phyloP scores from a whole-genome alignment of 306 rosid species.

The Hippophae gyantsensis region DNA sequence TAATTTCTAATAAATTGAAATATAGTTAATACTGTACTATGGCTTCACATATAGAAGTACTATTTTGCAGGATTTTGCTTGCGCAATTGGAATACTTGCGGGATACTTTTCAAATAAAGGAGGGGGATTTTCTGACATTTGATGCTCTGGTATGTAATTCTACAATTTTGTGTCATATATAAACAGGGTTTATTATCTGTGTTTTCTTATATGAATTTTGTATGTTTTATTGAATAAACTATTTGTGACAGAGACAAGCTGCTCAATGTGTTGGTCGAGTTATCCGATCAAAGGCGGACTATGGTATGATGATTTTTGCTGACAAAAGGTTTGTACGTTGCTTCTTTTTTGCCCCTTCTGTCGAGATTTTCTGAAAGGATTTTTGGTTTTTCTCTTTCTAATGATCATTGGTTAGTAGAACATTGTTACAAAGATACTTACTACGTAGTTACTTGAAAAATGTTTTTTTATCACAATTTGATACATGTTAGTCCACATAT shows the following conservation, averaged over 20 bases:
- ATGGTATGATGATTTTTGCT: constrained; percentile 98
- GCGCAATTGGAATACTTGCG: constrained; percentile 75
- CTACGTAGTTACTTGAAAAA: too few species aligned
- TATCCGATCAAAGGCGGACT: constrained; percentile 92
- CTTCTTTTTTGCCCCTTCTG: background rate
- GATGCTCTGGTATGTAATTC: constrained; percentile 70
- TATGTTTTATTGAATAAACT: constrained; percentile 4
- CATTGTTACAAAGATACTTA: too few species aligned
- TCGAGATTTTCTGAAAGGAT: too few species aligned
- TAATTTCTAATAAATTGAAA: too few species aligned
- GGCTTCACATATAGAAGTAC: constrained; percentile 9
- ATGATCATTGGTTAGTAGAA: too few species aligned
- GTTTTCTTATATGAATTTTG: constrained; percentile 1
- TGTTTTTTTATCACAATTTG: too few species aligned
- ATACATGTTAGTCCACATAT: too few species aligned
- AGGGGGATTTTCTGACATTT: constrained; percentile 87
- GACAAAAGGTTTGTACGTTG: constrained; percentile 61
- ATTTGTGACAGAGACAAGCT: constrained; percentile 73
- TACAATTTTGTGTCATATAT: constrained; percentile 9
- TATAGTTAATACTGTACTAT: background rate
- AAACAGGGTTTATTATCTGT: constrained; percentile 6
- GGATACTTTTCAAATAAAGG: constrained; percentile 89
- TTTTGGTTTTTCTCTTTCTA: too few species aligned
- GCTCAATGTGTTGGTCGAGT: constrained; percentile 98
- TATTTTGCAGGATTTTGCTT: constrained; percentile 69